Base-by-base conservation (phyloP, 352 stramenopile genomes). In the Sclerospora graminicola region DNA sequence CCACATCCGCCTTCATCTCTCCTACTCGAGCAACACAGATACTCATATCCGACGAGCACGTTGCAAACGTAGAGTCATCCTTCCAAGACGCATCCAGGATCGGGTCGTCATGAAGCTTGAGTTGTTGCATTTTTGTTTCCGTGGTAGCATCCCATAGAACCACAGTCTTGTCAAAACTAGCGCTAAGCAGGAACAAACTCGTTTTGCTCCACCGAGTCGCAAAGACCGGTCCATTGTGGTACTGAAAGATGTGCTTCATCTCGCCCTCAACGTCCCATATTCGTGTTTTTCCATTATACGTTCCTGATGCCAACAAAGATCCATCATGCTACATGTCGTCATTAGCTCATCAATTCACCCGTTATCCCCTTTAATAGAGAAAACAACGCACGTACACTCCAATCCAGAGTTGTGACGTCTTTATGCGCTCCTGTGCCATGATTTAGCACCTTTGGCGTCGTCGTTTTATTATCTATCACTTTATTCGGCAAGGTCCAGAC, bases 401-500 rank as follows among this genome's bases (percentile, higher is more conserved):
- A 98, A 69, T 98, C 95, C 29, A 99, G 69, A 34, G 94, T 98
- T 33, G 94, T 99, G 5, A 99, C 94, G 62, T 98, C 95, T 59
- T 98, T 98, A 58, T 97, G 95, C 20, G 85, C 62, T 23, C 90
- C 82, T 20, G 89, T 78, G 38, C 89, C 82, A 42, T 91, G 79
- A 40, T 71, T 67, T 29, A 91, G 49, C 19, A 91, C 72, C 31
- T 76, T 84, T 1, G 70, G 61, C 2, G 62, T 42, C 3, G 66
- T 34, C 1, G 60, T 35, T 11, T 68, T 60, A 23, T 52, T 48
- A 44, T 82, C 65, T 28, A 60, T 55, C 45, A 85, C 45, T 51
- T 84, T 74, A 44, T 52, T 76, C n/a, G 83, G 82, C 35, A 98
- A 81, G 43, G 79, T 58, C 95, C 94, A 98, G 60, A 98, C 93